phyloP scores from a whole-genome alignment of 2,329 filamentous ascomycete genomes.

The Acrodontium crateriforme region DNA sequence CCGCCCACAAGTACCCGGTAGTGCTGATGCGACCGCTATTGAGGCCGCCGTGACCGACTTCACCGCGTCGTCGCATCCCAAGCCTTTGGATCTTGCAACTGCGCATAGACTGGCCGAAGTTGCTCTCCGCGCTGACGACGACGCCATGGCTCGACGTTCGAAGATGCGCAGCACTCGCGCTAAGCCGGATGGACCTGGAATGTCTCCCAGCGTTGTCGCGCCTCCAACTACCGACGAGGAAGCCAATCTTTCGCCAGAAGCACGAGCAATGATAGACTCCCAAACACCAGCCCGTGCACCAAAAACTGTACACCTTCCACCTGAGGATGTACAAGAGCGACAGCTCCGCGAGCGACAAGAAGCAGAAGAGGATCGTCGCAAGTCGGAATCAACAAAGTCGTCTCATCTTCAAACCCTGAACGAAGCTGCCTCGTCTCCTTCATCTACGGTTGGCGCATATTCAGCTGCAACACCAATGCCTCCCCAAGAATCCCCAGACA shows the following conservation, averaged over 20 bases:
- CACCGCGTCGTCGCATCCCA: slow-evolving; percentile 4
- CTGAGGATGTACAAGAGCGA: slow-evolving; percentile 37
- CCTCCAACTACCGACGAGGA: slow-evolving; percentile 16
- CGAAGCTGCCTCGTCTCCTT: slow-evolving; percentile 34
- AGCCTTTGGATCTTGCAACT: slow-evolving; percentile 4
- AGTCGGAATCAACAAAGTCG: slow-evolving; percentile 23
- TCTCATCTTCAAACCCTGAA: slow-evolving; percentile 19
- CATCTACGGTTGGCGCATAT: slow-evolving; percentile 54
- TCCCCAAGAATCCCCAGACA: slow-evolving; percentile 32
- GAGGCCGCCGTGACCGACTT: slow-evolving; percentile 7
- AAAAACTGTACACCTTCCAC: slow-evolving; percentile 34
- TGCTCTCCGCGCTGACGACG: background rate
- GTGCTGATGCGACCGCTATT: slow-evolving; percentile 7
- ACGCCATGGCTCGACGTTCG: background rate
- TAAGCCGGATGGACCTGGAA: slow-evolving; percentile 4
- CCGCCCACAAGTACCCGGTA: slow-evolving; percentile 3
- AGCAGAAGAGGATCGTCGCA: slow-evolving; percentile 25
- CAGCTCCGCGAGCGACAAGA: slow-evolving; percentile 28
- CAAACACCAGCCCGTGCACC: slow-evolving; percentile 14
- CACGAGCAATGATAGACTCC: slow-evolving; percentile 11
- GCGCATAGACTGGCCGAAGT: too few relatives aligned
- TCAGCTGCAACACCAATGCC: slow-evolving; percentile 60
- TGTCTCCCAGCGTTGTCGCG: slow-evolving; percentile 9
- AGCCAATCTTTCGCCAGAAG: slow-evolving; percentile 12
- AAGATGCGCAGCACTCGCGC: slow-evolving; percentile 3